phyloP scores from a whole-genome alignment of 371 early-diverging fungal genomes.

The Mucor piriformis region DNA sequence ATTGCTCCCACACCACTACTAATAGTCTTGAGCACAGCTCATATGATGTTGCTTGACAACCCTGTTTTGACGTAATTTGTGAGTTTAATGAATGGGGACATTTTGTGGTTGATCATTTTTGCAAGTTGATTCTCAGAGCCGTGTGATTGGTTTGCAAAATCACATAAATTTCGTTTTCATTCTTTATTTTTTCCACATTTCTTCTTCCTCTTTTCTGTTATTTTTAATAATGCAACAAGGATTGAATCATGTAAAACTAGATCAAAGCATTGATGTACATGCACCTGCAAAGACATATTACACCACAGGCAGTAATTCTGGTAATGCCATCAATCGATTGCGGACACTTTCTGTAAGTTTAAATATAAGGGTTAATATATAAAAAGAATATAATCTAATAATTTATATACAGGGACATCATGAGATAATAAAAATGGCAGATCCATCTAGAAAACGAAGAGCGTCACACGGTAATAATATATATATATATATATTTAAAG shows the following conservation, averaged over 20 bases:
- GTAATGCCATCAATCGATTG: conserved; percentile 13
- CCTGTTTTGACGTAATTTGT: too few species aligned
- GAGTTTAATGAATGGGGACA: too few species aligned
- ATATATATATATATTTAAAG: background rate
- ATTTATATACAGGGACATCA: conserved; percentile 50
- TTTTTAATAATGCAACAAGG: background rate
- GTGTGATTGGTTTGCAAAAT: too few species aligned
- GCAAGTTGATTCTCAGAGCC: too few species aligned
- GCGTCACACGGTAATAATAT: conserved; percentile 26
- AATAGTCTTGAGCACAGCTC: too few species aligned
- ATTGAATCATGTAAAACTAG: background rate
- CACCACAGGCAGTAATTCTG: conserved; percentile 31
- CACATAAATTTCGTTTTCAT: background rate
- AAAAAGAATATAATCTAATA: background rate
- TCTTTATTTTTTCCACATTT: background rate
- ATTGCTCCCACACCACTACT: too few species aligned
- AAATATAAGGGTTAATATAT: background rate
- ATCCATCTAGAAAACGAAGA: conserved; percentile 16
- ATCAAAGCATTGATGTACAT: conserved; percentile 19
- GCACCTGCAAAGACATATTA: conserved; percentile 36
- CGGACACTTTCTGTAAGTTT: conserved; percentile 23
- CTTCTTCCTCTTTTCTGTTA: background rate
- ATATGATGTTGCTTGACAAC: too few species aligned
- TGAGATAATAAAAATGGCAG: background rate
- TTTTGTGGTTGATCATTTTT: too few species aligned